Evolutionary conservation across 768 basidiomycete genomes (phyloP), one percentile per base, ranked within the genome.

Genomic region (Crepidotus variabilis): DNA sequence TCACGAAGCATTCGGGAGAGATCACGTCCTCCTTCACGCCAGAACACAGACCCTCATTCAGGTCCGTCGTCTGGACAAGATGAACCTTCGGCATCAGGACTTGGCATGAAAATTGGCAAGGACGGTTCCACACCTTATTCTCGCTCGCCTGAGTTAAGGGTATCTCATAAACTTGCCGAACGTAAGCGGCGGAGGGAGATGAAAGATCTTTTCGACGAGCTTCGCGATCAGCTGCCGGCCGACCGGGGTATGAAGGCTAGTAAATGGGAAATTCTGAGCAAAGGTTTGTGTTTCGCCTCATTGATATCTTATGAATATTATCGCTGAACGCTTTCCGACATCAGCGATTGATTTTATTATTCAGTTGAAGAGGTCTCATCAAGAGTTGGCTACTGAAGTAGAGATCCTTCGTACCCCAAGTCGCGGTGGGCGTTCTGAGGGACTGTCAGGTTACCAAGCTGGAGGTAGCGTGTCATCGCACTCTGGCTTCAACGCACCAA

Each of bases 251-350:
- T 94, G 86, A 98, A 98, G 68, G 90, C 93, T 18, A 94, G 92
- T 75, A 99, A 99, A 75, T 98, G 96, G 97, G 97, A 99, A 76
- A 98, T 98, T 59, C 74, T 99, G 33, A 95, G 88, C 72, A 96
- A 97, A 86, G 92, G 95, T 92, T 57, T 20, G 52, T 55, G 47
- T 36, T 47, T 51, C 11, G 13, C 11, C 35, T 16, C 58, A 43
- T 33, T 54, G 60, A 43, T 57, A 52, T 59, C 34, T 46, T 52
- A 49, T 57, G 34, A 47, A 21, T 34, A 23, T 51, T 20, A 45
- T 36, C 51, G 47, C 57, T 47, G 43, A 39, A 56, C 53, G 28
- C 47, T 47, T 47, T 16, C 51, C 48, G 21, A 57, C 24, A 36
- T 55, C 48, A 90, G 94, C 94, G 24, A 94, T 96, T 65, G 94